Percentiles rank a stretch among this genome's conserved stretches.
Conservation (phyloP, 192 early-diverging fungal genomes). For the Backusella parvicylindrica region DNA sequence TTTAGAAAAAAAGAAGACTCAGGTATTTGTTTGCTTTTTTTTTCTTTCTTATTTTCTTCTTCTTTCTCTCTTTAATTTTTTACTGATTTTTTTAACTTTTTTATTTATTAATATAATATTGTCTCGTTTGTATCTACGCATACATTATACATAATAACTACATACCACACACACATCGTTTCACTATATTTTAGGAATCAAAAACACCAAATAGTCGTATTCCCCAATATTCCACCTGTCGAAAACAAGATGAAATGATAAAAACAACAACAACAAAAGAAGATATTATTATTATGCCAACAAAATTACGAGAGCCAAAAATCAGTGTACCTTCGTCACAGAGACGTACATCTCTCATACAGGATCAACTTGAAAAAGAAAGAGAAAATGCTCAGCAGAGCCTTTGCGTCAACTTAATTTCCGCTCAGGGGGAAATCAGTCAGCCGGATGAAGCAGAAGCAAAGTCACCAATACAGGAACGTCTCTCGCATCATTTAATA, state of each 20-base stretch:
- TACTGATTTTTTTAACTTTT: not conserved
- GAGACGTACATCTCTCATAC: slow-evolving; percentile 7
- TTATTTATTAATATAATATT: not conserved
- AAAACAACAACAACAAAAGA: not conserved
- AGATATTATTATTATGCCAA: not conserved
- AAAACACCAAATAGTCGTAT: not conserved
- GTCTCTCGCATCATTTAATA: not conserved
- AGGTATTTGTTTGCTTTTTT: not conserved
- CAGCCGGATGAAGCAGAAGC: slow-evolving; percentile 8
- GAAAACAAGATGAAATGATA: slow-evolving; percentile 4
- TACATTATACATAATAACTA: not conserved
- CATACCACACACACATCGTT: not conserved
- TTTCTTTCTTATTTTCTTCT: not conserved
- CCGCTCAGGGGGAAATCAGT: slow-evolving; percentile 9
- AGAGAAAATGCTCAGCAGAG: not conserved
- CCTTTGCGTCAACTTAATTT: not conserved
- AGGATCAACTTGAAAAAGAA: slow-evolving; percentile 15
- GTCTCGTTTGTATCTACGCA: not conserved
- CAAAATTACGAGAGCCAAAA: not conserved
- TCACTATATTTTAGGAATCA: not conserved
- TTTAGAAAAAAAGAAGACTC: not conserved
- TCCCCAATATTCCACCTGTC: not conserved
- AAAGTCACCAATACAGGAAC: slow-evolving; percentile 1
- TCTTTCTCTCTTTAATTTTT: not conserved
- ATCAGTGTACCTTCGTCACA: not conserved